Evolutionary conservation across 1,284 basidiomycete genomes (phyloP).

Genomic region (Sphaerobolus stellatus): DNA sequence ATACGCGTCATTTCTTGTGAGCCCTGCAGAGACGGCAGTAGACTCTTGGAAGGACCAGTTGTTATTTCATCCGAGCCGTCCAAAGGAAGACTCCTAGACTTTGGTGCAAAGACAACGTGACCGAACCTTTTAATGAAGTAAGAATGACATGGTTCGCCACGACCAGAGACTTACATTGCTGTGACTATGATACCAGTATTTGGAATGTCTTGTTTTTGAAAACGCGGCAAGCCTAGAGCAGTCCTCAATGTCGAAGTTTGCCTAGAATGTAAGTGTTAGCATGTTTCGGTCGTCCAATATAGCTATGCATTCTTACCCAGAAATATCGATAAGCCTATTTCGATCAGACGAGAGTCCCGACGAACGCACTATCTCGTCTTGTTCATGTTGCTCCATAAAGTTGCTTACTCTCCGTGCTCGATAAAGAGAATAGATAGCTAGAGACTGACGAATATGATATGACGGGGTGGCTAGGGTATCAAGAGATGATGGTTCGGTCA

Average conservation of each 20-base stretch:
- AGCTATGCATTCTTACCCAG: slow-evolving; percentile 15
- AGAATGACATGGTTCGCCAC: neutral
- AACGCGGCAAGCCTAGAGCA: neutral
- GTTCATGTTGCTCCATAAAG: slow-evolving; percentile 44
- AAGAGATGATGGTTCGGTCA: neutral
- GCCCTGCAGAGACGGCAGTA: slow-evolving; percentile 54
- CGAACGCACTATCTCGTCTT: slow-evolving; percentile 30
- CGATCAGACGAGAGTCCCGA: slow-evolving; percentile 40
- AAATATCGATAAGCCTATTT: slow-evolving; percentile 22
- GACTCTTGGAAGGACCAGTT: slow-evolving; percentile 26
- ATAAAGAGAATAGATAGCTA: slow-evolving; percentile 51
- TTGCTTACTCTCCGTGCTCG: slow-evolving; percentile 60
- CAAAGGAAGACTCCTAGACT: neutral
- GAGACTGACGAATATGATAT: slow-evolving; percentile 40
- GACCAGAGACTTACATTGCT: slow-evolving; percentile 45
- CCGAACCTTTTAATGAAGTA: neutral
- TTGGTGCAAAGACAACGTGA: neutral
- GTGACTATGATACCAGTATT: slow-evolving; percentile 33
- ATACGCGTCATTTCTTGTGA: slow-evolving; percentile 44
- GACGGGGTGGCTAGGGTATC: neutral
- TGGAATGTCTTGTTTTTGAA: slow-evolving; percentile 18
- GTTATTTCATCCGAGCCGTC: neutral
- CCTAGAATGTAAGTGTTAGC: slow-evolving; percentile 2
- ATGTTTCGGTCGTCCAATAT: slow-evolving; percentile 36
- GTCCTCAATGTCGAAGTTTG: neutral